Percentiles rank a stretch among this genome's conserved stretches.
Conservation (phyloP, 805 yeast genomes). For the Metschnikowia drakensbergensis region DNA sequence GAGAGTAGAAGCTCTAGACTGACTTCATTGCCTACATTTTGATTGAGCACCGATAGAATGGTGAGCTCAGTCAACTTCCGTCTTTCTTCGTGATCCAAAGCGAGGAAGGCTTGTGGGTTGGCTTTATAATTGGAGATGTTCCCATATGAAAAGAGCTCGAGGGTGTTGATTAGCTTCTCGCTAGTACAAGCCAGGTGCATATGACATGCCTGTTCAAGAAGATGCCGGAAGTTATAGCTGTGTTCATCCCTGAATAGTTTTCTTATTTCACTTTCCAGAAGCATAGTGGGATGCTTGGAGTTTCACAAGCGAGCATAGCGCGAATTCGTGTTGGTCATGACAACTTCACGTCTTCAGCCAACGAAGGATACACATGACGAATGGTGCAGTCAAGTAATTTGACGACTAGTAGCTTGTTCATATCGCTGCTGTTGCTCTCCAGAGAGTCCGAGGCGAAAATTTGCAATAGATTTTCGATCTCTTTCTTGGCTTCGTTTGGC, state of each 20-base stretch:
- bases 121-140: slow-evolving; percentile 23
- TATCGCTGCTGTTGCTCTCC: slow-evolving; percentile 8
- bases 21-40: slow-evolving; percentile 21
- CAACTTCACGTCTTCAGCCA: slow-evolving; percentile 6
- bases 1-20: slow-evolving; percentile 16
- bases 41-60: slow-evolving; percentile 22
- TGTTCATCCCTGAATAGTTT: background rate
- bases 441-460: slow-evolving; percentile 15
- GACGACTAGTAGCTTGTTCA: slow-evolving; percentile 23
- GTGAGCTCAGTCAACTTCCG: slow-evolving; percentile 29
- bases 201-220: slow-evolving; percentile 2
- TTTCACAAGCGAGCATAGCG: background rate
- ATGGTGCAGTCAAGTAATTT: slow-evolving; percentile 23
- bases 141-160: slow-evolving; percentile 41
- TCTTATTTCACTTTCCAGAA: background rate
- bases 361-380: slow-evolving; percentile 24
- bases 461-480: slow-evolving; percentile 14
- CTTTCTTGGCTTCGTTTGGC: slow-evolving; percentile 13
- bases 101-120: slow-evolving; percentile 17
- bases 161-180: slow-evolving; percentile 20
- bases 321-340: background rate
- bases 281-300: background rate
- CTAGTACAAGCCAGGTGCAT: background rate
- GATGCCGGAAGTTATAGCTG: slow-evolving; percentile 7
- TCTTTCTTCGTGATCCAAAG: slow-evolving; percentile 12